These are phyloP conservation scores for Quercus robur DNA, from an alignment of 306 rosid genomes.

Conservation along the genomic window DNA sequence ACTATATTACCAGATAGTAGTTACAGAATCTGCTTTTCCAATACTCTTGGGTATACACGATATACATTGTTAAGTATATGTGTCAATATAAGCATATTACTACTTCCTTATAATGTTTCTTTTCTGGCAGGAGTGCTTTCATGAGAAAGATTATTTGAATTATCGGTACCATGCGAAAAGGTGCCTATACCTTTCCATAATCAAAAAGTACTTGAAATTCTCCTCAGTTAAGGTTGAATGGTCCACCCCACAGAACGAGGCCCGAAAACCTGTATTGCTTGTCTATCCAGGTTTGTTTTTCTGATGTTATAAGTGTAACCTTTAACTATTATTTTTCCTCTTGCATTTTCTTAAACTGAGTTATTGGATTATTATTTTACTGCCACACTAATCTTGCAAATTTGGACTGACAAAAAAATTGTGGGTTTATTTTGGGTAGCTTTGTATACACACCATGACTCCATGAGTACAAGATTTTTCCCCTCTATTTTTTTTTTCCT, in stretches of 20 bases:
- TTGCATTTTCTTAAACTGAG: not conserved
- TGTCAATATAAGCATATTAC: not conserved
- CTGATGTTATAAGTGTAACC: not conserved
- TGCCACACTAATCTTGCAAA: not conserved
- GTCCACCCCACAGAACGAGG: slow-evolving; percentile 81
- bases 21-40: not conserved
- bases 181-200: slow-evolving; percentile 73
- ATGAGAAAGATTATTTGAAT: slow-evolving; percentile 90
- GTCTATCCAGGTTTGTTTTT: slow-evolving; percentile 69
- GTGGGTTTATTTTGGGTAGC: no score
- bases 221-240: slow-evolving; percentile 76
- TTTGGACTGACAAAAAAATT: slow-evolving; percentile 1
- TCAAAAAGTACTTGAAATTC: slow-evolving; percentile 58
- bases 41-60: not conserved
- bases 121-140: slow-evolving; percentile 72
- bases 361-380: not conserved
- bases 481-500: no score
- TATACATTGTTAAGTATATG: not conserved
- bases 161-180: slow-evolving; percentile 82
- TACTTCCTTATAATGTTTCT: slow-evolving; percentile 1
- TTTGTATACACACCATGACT: no score
- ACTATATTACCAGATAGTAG: not conserved
- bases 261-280: slow-evolving; percentile 68
- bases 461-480: no score
- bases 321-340: not conserved